phyloP scores from a whole-genome alignment of 768 basidiomycete species.

The Pulveroboletus frians region DNA sequence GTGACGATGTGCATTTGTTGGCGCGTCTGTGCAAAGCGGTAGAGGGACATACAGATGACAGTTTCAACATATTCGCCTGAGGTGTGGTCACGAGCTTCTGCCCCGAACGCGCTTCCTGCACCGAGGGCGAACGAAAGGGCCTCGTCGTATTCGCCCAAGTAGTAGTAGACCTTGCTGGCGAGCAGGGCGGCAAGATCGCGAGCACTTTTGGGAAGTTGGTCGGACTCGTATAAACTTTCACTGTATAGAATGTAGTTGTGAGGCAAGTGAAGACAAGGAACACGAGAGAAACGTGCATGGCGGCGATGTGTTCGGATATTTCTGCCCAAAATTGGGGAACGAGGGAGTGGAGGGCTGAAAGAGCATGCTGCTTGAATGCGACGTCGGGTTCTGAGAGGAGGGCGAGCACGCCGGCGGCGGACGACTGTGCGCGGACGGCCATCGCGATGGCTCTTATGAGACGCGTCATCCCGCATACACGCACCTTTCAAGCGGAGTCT shows the following conservation, averaged over 20 bases:
- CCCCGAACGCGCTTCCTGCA: slow-evolving; percentile 82
- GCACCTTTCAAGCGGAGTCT: slow-evolving; percentile 28
- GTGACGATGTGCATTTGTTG: not conserved
- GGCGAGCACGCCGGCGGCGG: slow-evolving; percentile 85
- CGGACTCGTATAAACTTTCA: slow-evolving; percentile 84
- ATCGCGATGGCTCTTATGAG: slow-evolving; percentile 32
- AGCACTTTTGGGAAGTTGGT: slow-evolving; percentile 65
- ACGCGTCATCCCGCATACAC: slow-evolving; percentile 41
- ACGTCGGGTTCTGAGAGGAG: slow-evolving; percentile 86
- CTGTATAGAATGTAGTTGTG: slow-evolving; percentile 38
- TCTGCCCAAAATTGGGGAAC: slow-evolving; percentile 98
- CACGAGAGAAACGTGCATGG: slow-evolving; percentile 58
- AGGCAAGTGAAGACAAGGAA: slow-evolving; percentile 5
- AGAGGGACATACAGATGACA: slow-evolving; percentile 72
- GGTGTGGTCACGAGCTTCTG: slow-evolving; percentile 54
- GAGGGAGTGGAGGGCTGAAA: slow-evolving; percentile 73
- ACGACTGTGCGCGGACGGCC: slow-evolving; percentile 72
- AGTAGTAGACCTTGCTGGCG: slow-evolving; percentile 98
- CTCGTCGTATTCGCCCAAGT: slow-evolving; percentile 92
- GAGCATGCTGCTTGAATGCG: slow-evolving; percentile 86
- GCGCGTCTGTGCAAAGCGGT: not conserved
- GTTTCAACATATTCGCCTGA: slow-evolving; percentile 92
- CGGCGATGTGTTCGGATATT: slow-evolving; percentile 89
- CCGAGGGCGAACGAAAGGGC: slow-evolving; percentile 92
- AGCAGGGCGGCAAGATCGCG: slow-evolving; percentile 85